Evolutionary conservation across 2,329 filamentous ascomycete species (phyloP).

Genomic region (Ophiocordyceps polyrhachis-furcata): DNA sequence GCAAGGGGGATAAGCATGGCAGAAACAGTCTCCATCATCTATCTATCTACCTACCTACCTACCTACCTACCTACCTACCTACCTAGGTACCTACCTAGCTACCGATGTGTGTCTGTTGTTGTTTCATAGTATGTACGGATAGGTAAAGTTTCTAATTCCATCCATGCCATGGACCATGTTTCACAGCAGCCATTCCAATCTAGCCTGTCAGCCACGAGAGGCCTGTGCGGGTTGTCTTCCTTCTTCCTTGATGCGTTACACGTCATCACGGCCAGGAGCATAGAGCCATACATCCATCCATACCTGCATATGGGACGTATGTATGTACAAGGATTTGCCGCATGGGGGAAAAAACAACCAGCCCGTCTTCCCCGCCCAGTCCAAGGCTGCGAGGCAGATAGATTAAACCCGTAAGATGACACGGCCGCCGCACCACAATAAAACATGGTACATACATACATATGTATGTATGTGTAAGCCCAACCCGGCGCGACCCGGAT

Average conservation of each 20-base stretch:
- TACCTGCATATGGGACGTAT: neutral
- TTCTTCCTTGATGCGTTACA: too few relatives aligned
- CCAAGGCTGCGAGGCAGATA: neutral
- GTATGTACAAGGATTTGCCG: neutral
- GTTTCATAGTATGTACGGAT: neutral
- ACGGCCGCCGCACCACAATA: too few relatives aligned
- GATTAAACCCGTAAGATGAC: neutral
- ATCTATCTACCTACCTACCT: too few relatives aligned
- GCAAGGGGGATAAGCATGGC: neutral
- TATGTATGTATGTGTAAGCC: too few relatives aligned
- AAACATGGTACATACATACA: too few relatives aligned
- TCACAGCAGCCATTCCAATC: neutral
- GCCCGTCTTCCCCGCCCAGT: too few relatives aligned
- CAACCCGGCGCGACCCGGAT: neutral
- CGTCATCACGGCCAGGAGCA: too few relatives aligned
- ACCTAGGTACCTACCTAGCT: too few relatives aligned
- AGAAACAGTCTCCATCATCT: too few relatives aligned
- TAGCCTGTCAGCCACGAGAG: neutral
- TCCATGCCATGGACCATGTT: neutral
- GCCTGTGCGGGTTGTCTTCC: neutral
- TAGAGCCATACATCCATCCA: too few relatives aligned
- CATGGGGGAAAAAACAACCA: neutral
- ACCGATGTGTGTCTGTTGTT: too few relatives aligned
- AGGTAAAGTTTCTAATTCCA: neutral
- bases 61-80: too few relatives aligned